phyloP scores from a whole-genome alignment of 2,329 filamentous ascomycete species.

The Phoma herbarum region DNA sequence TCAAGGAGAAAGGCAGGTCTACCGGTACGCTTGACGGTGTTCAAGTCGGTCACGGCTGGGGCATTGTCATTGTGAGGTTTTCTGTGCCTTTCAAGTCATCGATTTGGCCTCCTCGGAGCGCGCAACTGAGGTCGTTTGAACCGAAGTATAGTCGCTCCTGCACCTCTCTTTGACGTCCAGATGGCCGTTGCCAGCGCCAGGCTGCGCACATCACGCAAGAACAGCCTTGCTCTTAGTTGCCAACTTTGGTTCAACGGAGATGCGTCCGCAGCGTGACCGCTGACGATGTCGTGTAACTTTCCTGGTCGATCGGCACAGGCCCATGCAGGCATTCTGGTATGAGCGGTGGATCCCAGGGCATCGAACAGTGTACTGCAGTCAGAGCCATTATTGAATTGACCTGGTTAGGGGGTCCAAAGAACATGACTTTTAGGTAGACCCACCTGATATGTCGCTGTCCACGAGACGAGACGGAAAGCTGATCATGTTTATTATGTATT shows the following conservation, averaged over 20 bases:
- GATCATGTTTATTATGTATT: slow-evolving; percentile 1
- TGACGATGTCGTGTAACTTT: slow-evolving; percentile 22
- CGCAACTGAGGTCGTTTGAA: neutral
- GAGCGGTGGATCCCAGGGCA: slow-evolving; percentile 2
- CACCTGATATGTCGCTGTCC: neutral
- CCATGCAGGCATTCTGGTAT: slow-evolving; percentile 7
- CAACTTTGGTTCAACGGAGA: slow-evolving; percentile 6
- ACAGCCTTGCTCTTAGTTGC: slow-evolving; percentile 12
- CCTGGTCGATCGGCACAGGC: slow-evolving; percentile 16
- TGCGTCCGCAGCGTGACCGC: slow-evolving; percentile 17
- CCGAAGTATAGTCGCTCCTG: neutral
- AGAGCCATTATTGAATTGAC: neutral
- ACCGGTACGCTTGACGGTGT: slow-evolving; percentile 1
- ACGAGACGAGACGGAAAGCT: slow-evolving; percentile 5
- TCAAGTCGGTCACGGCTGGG: neutral
- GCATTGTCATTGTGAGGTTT: neutral
- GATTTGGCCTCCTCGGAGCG: neutral
- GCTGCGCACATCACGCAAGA: neutral
- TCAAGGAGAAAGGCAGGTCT: slow-evolving; percentile 18
- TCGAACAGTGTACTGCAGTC: neutral
- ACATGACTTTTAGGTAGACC: neutral
- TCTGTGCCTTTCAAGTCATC: neutral
- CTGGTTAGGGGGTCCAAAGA: neutral
- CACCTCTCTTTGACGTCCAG: neutral
- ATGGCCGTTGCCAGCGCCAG: neutral